Evolutionary conservation across 495 filamentous ascomycete species (phyloP), one percentile per base, ranked within the genome.

Genomic region (Hypoxylon lenormandii): DNA sequence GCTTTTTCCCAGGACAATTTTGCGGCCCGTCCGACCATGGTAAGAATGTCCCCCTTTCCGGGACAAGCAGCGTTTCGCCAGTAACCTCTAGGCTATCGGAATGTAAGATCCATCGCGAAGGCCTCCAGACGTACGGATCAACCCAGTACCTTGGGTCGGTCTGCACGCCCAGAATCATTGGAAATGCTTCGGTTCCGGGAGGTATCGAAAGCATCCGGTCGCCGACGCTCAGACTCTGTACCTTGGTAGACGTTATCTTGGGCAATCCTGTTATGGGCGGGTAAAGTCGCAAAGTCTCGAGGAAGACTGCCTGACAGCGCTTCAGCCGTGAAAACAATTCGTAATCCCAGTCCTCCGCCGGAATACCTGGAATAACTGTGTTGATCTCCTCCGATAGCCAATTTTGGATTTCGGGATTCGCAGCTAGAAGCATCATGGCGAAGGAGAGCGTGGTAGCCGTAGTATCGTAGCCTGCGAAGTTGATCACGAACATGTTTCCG

Each of bases 401-500:
- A 4, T 70, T 62, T 62, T 88, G 85, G 61, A 75, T 82, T 16
- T 81, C 46, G 0, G 83, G 81, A 60, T 84, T 70, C 0, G 18
- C 18, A 1, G 18, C 40, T 1, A 43, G 40, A n/a, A 16, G 16
- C n/a, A 76, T 72, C 1, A 85, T 52, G 1, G 83, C 78, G 62
- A 80, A 84, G 0, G 80, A 77, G 30, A 87, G 70, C 0, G 80
- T 82, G 40, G 81, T 83, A 0, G 84, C 80, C 0, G 83, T 85
- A 0, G 84, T 86, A 56, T 87, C 84, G 64, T 83, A 82, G 0
- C 85, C 86, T 3, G 85, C 86, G 26, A 80, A 76, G 28, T 75
- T 85, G 62, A 86, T 83, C 5, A 83, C 76, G 55, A 84, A 87
- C 13, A 87, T 16, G 12, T 28, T 28, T 3, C 26, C 26, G 26